Base-by-base conservation (phyloP, 495 filamentous ascomycete genomes). In the Tetracladium setigerum region DNA sequence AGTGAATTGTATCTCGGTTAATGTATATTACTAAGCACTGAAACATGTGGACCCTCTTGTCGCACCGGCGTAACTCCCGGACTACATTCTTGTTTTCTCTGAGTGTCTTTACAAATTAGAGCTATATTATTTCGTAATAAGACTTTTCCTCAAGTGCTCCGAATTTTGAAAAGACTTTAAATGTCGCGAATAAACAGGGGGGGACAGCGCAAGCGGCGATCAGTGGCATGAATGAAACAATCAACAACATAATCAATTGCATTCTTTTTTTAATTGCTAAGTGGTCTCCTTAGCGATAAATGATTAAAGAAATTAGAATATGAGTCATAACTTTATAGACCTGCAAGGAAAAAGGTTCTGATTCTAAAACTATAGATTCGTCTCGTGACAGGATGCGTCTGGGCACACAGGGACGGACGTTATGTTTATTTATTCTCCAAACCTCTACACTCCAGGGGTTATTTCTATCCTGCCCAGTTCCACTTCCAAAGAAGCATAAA, bases 141-240 rank as follows among this genome's bases (percentile, higher is more conserved):
- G 22, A 27, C 43, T n/a, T 8, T 37, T 36, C 27, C 30, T 19
- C 18, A 46, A 36, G 30, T 46, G 32, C 12, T 46, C 15, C 30
- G 43, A 46, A 46, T 35, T 36, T 46, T 36, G 43, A 46, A 46
- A 31, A 46, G 30, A 46, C 43, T 36, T 19, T 46, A 46, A 46
- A 36, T 36, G 43, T 46, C 43, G 43, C 43, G 43, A 36, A 16
- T 36, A 46, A 36, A 19, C 43, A 46, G 32, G 43, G 43, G 43
- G 30, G 7, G 35, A 36, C 16, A 36, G 43, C 43, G 11, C 30
- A 46, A 46, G 43, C 43, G 33, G 30, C 33, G 30, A 46, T 46
- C 43, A 22, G 30, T 35, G 30, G 30, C 30, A 10, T 3, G 3
- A 27, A 27, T 7, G 7, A 27, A 27, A 27, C 22, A 27, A 7